Percentiles rank a stretch among this genome's conserved stretches.
Evolutionary conservation across 2,329 filamentous ascomycete species (phyloP).

Genomic region (Phialophora verrucosa): DNA sequence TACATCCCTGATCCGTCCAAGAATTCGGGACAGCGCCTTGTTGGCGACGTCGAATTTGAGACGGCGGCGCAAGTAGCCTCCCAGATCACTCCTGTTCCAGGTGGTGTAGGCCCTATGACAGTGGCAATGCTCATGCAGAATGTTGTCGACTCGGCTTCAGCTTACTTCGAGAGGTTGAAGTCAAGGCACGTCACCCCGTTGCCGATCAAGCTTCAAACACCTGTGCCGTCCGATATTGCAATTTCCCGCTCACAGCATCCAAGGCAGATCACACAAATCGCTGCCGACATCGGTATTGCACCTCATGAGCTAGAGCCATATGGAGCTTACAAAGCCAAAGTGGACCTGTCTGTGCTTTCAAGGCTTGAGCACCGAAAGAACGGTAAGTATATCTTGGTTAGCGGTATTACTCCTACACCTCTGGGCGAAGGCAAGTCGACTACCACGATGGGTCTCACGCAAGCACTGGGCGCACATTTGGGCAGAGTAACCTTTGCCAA

Average conservation of each 20-base stretch:
- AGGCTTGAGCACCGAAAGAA: constrained; percentile 85
- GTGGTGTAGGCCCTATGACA: constrained; percentile 97
- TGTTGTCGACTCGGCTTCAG: constrained; percentile 82
- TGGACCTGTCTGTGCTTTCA: constrained; percentile 80
- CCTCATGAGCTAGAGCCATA: constrained; percentile 92
- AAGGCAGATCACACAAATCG: constrained; percentile 87
- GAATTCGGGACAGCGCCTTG: constrained; percentile 89
- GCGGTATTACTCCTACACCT: constrained; percentile 94
- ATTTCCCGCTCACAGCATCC: constrained; percentile 87
- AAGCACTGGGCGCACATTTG: constrained; percentile 88
- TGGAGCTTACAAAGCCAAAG: constrained; percentile 94
- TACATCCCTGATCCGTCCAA: constrained; percentile 86
- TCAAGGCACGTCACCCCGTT: constrained; percentile 78
- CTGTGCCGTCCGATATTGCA: constrained; percentile 94
- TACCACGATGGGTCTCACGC: constrained; percentile 92
- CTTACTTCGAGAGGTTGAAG: constrained; percentile 83
- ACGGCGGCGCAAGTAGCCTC: constrained; percentile 84
- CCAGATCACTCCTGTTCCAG: constrained; percentile 92
- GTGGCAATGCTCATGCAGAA: constrained; percentile 98
- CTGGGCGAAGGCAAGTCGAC: constrained; percentile 98
- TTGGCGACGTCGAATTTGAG: constrained; percentile 93
- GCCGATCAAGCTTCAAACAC: constrained; percentile 76
- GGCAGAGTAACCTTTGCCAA: constrained; percentile 92
- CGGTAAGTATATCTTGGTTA: constrained; percentile 89
- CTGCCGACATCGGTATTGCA: constrained; percentile 84